Base-by-base conservation (phyloP, 2,329 filamentous ascomycete species). In the Domatiomyces globalis region DNA sequence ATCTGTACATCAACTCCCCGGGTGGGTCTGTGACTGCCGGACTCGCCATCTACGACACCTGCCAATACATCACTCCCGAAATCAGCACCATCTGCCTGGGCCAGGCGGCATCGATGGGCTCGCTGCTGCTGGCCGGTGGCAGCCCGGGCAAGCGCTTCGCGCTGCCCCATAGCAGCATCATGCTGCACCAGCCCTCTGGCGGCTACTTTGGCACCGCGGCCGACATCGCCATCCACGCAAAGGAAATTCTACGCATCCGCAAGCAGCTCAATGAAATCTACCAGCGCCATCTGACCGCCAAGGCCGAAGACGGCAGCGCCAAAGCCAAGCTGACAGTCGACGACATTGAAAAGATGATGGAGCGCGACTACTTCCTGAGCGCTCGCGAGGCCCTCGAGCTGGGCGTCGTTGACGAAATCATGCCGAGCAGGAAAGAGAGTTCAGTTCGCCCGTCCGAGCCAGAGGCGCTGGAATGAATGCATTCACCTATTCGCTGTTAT, bases 1-100 rank as follows among this genome's bases (percentile, higher is more conserved):
- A 86, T 49, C 85, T 98, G 67, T 98, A 98, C 69, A 98, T 98
- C 68, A 95, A 98, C 72, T 94, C 87, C 0, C 90, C 90, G 0
- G 92, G 92, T 48, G 92, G 92, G 51, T 90, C 85, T 43, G 89
- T 98, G 43, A 90, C 85, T 55, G 90, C 92, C 1, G 79, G 78
- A 77, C 63, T 83, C 54, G 89, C 92, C 22, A 96, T 98, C 63
- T 98, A 98, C 75, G 92, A 98, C 67, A 98, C 92, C 10, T 96
- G 98, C 90, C 82, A 84, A 61, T 98, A 98, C 68, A 96, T 98
- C 65, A 82, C 84, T 54, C 86, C 86, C 2, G 87, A 90, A 1
- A 88, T 98, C 0, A 90, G 85, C 44, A 98, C 92, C 0, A 92
- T 98, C 27, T 96, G 92, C 63, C 79, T 98, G 44, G 92, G 92